Percentiles rank a stretch among this genome's conserved stretches.
Conservation (phyloP, 1,139 yeast genomes). For the Saccharomyces hybrid region DNA sequence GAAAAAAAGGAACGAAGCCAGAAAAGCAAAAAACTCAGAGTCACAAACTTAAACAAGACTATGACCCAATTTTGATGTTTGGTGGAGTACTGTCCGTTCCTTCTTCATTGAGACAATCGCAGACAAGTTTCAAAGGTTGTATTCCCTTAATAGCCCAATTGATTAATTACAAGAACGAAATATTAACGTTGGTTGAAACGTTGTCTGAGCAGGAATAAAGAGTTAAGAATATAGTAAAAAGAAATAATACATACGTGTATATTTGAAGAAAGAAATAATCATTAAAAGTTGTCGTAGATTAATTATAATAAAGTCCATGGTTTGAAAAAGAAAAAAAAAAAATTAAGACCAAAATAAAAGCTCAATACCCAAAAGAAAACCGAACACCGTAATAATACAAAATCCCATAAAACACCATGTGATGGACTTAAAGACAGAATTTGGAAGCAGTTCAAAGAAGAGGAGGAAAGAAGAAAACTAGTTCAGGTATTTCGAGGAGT, state of each 20-base stretch:
- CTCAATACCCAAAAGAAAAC: neutral
- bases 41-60: neutral
- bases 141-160: conserved; percentile 19
- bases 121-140: conserved; percentile 22
- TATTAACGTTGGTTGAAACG: conserved; percentile 4
- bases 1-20: conserved; percentile 3
- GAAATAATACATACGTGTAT: neutral
- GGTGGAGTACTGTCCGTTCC: conserved; percentile 27
- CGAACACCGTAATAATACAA: neutral
- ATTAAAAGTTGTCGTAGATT: neutral
- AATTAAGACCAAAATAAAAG: neutral
- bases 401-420: neutral
- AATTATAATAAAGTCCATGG: neutral
- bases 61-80: conserved; percentile 28
- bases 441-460: conserved; percentile 1
- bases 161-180: conserved; percentile 16
- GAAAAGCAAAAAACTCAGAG: neutral
- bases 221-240: conserved; percentile 3
- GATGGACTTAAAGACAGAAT: neutral
- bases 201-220: conserved; percentile 1
- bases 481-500: conserved; percentile 8
- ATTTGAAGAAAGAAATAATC: neutral
- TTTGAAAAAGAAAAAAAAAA: neutral
- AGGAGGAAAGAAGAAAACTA: neutral
- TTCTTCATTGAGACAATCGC: conserved; percentile 21